A percentile compares a stretch with the other conserved stretches of the same genome.
These are phyloP conservation scores for Lasiosphaeria miniovina DNA, from an alignment of 495 filamentous ascomycete genomes.

Conservation along the genomic window DNA sequence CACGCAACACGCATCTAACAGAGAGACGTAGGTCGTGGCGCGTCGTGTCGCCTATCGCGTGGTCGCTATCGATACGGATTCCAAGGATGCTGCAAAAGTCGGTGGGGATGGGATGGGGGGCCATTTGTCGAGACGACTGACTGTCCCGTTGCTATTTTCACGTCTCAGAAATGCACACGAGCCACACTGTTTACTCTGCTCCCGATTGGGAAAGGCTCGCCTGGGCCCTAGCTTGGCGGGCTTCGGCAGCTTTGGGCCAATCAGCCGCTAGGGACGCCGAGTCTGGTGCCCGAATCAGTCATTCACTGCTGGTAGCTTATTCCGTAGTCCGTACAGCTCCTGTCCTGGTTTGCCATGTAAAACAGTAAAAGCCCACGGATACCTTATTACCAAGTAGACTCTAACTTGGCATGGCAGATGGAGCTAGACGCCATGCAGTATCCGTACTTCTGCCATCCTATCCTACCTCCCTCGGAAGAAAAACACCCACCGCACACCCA, in stretches of 20 bases:
- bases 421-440: no score
- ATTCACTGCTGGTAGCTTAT: no score
- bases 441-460: no score
- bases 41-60: neutral
- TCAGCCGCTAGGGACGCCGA: neutral
- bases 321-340: no score
- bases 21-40: constrained; percentile 1
- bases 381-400: no score
- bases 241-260: neutral
- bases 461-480: no score
- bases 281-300: no score
- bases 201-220: constrained; percentile 15
- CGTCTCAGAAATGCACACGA: neutral
- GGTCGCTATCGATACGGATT: neutral
- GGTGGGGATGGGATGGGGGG: neutral
- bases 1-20: neutral
- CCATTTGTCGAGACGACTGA: neutral
- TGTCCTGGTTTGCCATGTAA: no score
- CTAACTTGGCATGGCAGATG: no score
- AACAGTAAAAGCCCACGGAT: no score
- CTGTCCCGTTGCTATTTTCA: constrained; percentile 6
- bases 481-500: no score
- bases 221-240: no score
- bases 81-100: constrained; percentile 2
- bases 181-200: constrained; percentile 19